Conservation (phyloP, 495 filamentous ascomycete species). For the Tuber indicum region DNA sequence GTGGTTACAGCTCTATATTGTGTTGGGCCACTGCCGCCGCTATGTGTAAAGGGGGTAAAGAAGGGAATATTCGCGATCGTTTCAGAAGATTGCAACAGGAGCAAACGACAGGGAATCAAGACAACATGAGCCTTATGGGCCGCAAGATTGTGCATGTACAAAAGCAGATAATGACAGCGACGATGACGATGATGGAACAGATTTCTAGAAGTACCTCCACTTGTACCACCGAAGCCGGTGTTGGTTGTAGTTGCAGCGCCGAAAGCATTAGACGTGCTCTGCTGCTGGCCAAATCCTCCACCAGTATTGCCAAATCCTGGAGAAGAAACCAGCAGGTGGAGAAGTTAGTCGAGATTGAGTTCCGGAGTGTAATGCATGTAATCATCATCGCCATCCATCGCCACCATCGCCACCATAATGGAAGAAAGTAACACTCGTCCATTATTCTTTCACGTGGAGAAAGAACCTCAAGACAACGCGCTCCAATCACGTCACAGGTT, state of each 20-base stretch:
- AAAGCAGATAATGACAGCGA: slow-evolving; percentile 35
- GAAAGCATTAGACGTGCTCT: slow-evolving; percentile 32
- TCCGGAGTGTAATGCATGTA: slow-evolving; percentile 11
- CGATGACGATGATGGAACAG: slow-evolving; percentile 36
- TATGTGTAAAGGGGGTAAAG: background rate
- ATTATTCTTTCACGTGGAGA: slow-evolving; percentile 1
- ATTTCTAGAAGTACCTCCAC: slow-evolving; percentile 42
- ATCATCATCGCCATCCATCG: slow-evolving; percentile 31
- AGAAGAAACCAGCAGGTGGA: slow-evolving; percentile 36
- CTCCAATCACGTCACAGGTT: slow-evolving; percentile 26
- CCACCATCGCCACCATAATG: slow-evolving; percentile 14
- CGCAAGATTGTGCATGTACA: slow-evolving; percentile 24
- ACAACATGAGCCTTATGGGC: slow-evolving; percentile 18
- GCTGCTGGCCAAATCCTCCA: slow-evolving; percentile 40
- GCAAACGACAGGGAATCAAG: slow-evolving; percentile 10
- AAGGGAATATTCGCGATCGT: slow-evolving; percentile 21
- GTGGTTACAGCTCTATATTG: slow-evolving; percentile 20
- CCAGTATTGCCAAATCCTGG: slow-evolving; percentile 41
- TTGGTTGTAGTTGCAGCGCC: slow-evolving; percentile 35
- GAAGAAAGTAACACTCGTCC: slow-evolving; percentile 24
- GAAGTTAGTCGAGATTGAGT: slow-evolving; percentile 36
- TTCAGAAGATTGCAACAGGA: slow-evolving; percentile 27
- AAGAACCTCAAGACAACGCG: slow-evolving; percentile 23
- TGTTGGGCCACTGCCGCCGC: slow-evolving; percentile 15
- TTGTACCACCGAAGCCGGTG: slow-evolving; percentile 35